Percentiles rank a stretch among this genome's conserved stretches.
phyloP scores from a whole-genome alignment of 2,329 filamentous ascomycete genomes.

The Chrysoporthe deuterocubensis region DNA sequence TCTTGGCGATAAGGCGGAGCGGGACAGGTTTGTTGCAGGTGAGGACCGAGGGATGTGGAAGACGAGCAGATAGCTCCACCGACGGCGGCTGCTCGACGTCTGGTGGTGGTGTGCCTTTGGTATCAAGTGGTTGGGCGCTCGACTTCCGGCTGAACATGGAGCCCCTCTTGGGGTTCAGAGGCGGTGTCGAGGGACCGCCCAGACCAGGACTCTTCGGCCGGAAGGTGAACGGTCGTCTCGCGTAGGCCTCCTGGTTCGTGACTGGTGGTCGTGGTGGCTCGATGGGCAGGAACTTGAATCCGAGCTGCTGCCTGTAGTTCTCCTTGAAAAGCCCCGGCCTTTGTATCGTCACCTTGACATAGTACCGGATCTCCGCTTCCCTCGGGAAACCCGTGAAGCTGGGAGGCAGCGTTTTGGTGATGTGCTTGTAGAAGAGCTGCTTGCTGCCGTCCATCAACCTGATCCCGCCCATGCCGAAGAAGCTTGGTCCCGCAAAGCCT shows the following conservation, averaged over 20 bases:
- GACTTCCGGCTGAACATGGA: conserved; percentile 34
- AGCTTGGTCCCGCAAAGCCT: conserved; percentile 51
- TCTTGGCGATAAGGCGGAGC: conserved; percentile 78
- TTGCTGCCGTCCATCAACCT: conserved; percentile 66
- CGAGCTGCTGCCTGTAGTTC: conserved; percentile 72
- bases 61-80: conserved; percentile 75
- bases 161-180: conserved; percentile 57
- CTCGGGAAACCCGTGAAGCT: conserved; percentile 85
- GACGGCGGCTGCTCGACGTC: conserved; percentile 58
- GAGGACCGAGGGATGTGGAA: conserved; percentile 85
- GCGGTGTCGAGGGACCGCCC: conserved; percentile 31
- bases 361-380: conserved; percentile 90
- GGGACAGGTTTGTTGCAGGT: conserved; percentile 89
- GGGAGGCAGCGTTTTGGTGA: conserved; percentile 85
- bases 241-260: conserved; percentile 80
- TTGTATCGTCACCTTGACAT: conserved; percentile 91
- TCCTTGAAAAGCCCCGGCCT: conserved; percentile 89
- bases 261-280: conserved; percentile 77
- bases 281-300: conserved; percentile 89
- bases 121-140: conserved; percentile 12
- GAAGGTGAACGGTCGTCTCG: conserved; percentile 70
- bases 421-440: conserved; percentile 69
- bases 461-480: conserved; percentile 56
- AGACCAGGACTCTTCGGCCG: conserved; percentile 44
- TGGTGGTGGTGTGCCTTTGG: conserved; percentile 12